Base-by-base conservation (phyloP, 2,329 filamentous ascomycete genomes). In the Camillea tinctor region DNA sequence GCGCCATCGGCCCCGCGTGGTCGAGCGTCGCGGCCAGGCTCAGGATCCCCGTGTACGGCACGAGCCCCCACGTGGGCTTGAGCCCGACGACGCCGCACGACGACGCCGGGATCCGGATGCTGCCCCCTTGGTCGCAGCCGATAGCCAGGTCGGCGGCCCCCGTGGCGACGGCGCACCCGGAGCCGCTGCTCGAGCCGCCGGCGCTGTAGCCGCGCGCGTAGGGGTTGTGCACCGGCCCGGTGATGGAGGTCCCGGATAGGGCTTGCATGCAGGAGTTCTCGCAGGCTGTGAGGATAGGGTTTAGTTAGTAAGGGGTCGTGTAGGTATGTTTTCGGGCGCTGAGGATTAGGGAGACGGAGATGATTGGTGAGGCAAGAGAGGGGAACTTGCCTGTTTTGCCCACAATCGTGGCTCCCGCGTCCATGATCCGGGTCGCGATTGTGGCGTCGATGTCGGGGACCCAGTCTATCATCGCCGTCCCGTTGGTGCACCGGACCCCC, bases 211-310 rank as follows among this genome's bases (percentile, higher is more conserved):
- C 79, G 21, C 70, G 61, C 0, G 76, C 79, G 58, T 76, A 77
- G 0, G 80, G 80, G 56, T 82, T 81, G 60, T 81, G 75, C 2
- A 82, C 79, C 1, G 74, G 72, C 0, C 80, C 80, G 2, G 75
- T 76, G n/a, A 78, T 74, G 0, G 77, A 75, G 4, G 79, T 79
- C 54, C 72, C 74, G 9, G 75, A 78, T 17, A 80, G 62, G 4
- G 75, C 75, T 9, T 76, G 75, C 59, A 76, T 72, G 51, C 75
- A 80, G 49, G 80, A 72, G 63, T 81, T 80, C 66, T 82, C 80
- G 61, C 80, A 83, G 3, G 77, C 79, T 51, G 72, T 4, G 4
- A 26, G 9, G 40, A 8, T 8, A 36, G 11, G 21, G 17, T 9
- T 56, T 19, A 50, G 54, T 21, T 51, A n/a, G n/a, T n/a, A 13